Evolutionary conservation across 192 early-diverging fungal genomes (phyloP).

Genomic region (Umbelopsis ramanniana): DNA sequence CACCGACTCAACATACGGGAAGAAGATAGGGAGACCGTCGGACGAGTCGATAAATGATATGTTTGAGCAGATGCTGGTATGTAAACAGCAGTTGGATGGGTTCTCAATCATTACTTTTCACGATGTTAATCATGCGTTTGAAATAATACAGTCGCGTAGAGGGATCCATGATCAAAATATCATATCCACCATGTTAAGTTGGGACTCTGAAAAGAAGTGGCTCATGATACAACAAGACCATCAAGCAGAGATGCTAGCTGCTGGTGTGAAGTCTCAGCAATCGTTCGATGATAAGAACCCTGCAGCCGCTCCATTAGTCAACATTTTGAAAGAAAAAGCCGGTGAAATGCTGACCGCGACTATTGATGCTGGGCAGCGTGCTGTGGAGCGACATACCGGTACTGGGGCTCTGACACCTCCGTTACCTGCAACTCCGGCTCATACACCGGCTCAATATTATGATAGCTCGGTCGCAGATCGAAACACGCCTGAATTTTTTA

Average conservation of each 20-base stretch:
- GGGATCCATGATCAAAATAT: constrained; percentile 52
- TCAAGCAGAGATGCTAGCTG: constrained; percentile 44
- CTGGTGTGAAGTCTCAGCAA: constrained; percentile 15
- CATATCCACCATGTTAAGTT: constrained; percentile 45
- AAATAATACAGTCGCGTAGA: constrained; percentile 47
- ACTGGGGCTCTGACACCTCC: neutral
- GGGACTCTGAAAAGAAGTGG: constrained; percentile 58
- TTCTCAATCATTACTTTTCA: neutral
- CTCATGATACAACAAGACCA: constrained; percentile 57
- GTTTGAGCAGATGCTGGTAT: constrained; percentile 62
- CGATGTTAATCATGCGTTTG: neutral
- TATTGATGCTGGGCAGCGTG: constrained; percentile 23
- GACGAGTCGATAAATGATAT: constrained; percentile 52
- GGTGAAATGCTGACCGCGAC: constrained; percentile 32
- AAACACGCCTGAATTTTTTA: constrained; percentile 59
- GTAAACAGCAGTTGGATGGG: neutral
- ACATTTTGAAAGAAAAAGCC: constrained; percentile 36
- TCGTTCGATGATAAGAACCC: neutral
- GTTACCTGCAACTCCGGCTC: neutral
- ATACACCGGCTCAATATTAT: neutral
- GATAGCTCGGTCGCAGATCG: constrained; percentile 36
- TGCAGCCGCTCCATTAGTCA: constrained; percentile 26
- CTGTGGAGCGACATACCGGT: constrained; percentile 27
- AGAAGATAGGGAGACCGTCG: constrained; percentile 30
- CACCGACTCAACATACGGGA: neutral